These are phyloP conservation scores for Cutaneotrichosporon cavernicola DNA, from an alignment of 1,284 basidiomycete genomes.

Conservation along the genomic window DNA sequence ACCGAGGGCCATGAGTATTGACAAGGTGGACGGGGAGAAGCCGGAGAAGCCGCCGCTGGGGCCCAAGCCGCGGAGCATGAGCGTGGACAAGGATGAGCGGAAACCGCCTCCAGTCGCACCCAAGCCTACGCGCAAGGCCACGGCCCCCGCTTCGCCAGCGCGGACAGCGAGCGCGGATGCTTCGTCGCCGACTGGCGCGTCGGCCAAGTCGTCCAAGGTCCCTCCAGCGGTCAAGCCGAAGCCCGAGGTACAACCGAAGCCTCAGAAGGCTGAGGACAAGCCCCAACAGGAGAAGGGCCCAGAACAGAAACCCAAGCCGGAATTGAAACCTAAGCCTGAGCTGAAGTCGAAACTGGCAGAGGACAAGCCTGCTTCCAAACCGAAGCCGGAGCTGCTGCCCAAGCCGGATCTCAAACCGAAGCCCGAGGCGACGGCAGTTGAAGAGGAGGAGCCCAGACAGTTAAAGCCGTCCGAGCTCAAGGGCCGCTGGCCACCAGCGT, in stretches of 20 bases:
- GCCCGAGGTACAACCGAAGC: slow-evolving; percentile 1
- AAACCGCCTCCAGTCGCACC: not conserved
- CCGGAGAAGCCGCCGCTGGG: not conserved
- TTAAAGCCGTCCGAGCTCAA: not conserved
- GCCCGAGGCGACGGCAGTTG: not conserved
- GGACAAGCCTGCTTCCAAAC: not conserved
- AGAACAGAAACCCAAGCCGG: not conserved
- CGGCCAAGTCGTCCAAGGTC: not conserved
- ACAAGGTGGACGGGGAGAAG: not conserved
- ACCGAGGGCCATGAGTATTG: not conserved
- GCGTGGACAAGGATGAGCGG: not conserved
- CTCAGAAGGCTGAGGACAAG: not conserved
- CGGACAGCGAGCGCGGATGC: not conserved
- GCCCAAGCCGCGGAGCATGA: slow-evolving; percentile 2
- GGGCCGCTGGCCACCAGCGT: not conserved
- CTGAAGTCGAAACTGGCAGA: not conserved
- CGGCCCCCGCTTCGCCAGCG: not conserved
- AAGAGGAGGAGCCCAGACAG: not conserved
- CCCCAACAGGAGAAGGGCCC: not conserved
- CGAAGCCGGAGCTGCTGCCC: not conserved
- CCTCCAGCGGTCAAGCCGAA: slow-evolving; percentile 7
- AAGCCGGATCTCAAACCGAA: not conserved
- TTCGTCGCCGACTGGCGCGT: not conserved
- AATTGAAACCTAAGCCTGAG: not conserved
- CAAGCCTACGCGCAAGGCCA: not conserved